Base-by-base conservation (phyloP, 2,329 filamentous ascomycete genomes). In the Clarireedia homoeocarpa region DNA sequence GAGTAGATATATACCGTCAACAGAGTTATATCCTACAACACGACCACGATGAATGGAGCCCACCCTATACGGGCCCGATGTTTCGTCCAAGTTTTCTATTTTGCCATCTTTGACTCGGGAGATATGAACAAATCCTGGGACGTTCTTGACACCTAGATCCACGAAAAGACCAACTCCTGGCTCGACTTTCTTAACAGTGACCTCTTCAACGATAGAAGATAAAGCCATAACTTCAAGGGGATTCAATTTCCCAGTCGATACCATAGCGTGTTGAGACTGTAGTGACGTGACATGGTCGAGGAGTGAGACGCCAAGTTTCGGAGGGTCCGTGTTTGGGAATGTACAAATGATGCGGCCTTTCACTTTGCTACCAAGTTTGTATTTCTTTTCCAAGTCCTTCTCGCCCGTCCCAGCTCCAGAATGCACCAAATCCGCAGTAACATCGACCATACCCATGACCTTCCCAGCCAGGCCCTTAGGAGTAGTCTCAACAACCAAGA, bases 91-190 rank as follows among this genome's bases (percentile, higher is more conserved):
- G 1, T 82, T 82, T 61, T 97, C 94, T 53, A 96, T 81, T 70
- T 94, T 95, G 63, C 86, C 86, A 69, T 99, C 92, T 58, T 92
- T 88, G 59, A 99, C 81, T 61, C 89, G 83, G 1, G 94, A 99
- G 62, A 99, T 95, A 71, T 99, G 94, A 23, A 95, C 91, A 67
- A 96, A 99, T 9, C 89, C 89, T n/a, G 82, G 76, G 2, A 92
- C 76, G 30, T 84, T 81, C 42, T 80, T 75, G 5, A 86, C 73
- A 2, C 84, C 85, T 26, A 92, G 73, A 62, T 88, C 82, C 15
- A 91, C 78, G 66, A 95, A 96, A 2, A 96, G 76, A 53, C 94
- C 95, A 58, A 92, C 81, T 3, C 85, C 84, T 5, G 84, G 77
- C 62, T 95, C 88, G 2, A 96, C 89, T 62, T 87, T 87, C 53